Evolutionary conservation across 106 monocot species (phyloP), one percentile per base, ranked within the genome.

Genomic region (Platanthera zijinensis): DNA sequence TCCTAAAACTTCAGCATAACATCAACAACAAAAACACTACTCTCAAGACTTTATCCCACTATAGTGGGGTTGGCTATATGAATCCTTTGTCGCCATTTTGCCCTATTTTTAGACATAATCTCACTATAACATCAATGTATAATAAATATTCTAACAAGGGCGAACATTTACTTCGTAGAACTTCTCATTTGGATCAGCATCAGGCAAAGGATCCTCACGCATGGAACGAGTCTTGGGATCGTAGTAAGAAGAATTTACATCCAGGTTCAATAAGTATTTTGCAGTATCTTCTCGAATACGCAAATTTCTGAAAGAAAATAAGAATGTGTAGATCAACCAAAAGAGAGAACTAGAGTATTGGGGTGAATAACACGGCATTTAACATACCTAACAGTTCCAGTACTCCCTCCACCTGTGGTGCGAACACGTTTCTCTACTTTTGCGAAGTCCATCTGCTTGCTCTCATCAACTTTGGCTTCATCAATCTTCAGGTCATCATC

Each of bases 201-300:
- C 97, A 7, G 97, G 97, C 45, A 94, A 51, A 53, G 97, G 97
- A 85, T 97, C 97, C 82, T 97, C 97, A 56, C 97, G 87, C 97
- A 99, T 99, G 6, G 97, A 99, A 3, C 97, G 87, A 7, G 94
- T 99, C 81, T 94, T 94, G 0, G 97, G 97, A 50, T 99, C 97
- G 84, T 99, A 99, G 53, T 94, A 80, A 69, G 97, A 82, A 54
- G 97, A 99, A 80, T 99, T 92, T 18, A 99, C 94, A 80, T 99
- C 97, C 30, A 99, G 82, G 76, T 99, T 99, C 82, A 99, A 53
- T 3, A 99, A 82, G 52, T 94, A 99, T 63, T 99, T 99, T 73
- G 97, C 97, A 76, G 97, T 99, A 80, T 99, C 97, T 69, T 99
- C 97, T 74, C 97, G 89, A 79, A 99, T 99, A 90, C 97, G 91